Base-by-base conservation (phyloP, 345 rosid species). In the Laguncularia racemosa region DNA sequence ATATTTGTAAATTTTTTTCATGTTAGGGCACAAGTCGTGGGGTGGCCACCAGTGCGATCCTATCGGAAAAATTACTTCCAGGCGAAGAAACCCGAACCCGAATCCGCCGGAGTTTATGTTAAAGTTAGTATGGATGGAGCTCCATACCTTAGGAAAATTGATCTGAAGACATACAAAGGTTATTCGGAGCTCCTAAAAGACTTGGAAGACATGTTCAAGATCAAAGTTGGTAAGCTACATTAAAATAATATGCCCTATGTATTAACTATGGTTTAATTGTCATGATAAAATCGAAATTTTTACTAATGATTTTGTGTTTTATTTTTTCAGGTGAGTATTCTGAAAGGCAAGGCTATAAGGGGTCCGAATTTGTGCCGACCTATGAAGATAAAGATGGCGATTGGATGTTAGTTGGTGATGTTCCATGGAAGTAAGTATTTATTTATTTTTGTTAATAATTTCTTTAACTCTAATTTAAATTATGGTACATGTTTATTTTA, bases 51-150 rank as follows among this genome's bases (percentile, higher is more conserved):
- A 0, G 71, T 88, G 54, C 73, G 86, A 55, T 83, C 96, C 16
- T 79, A 73, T 60, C 76, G 88, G 46, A 85, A 78, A 63, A 88
- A 82, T 56, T 76, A 38, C 62, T 48, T 78, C 52, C 78, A 73
- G 52, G 45, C 58, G 8, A 66, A 71, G 78, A 83, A 83, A 66
- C 62, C 48, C 18, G 91, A 82, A 56, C 66, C 73, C 4, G 81
- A 78, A 40, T 61, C 60, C 13, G 46, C 47, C 44, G 88, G 86
- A 67, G 76, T 72, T 21, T 82, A 73, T 46, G 81, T 89, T 60
- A 89, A 89, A 76, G 95, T 89, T 49, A 89, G 97, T 74, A 81
- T 85, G 95, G 95, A 85, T 44, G 91, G 96, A 45, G 91, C 90
- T 16, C 96, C 96, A 13, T 89, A 84, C 59, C 83, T 89, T 0